Conservation (phyloP, 164 flowering plant species). For the Pachysandra terminalis region DNA sequence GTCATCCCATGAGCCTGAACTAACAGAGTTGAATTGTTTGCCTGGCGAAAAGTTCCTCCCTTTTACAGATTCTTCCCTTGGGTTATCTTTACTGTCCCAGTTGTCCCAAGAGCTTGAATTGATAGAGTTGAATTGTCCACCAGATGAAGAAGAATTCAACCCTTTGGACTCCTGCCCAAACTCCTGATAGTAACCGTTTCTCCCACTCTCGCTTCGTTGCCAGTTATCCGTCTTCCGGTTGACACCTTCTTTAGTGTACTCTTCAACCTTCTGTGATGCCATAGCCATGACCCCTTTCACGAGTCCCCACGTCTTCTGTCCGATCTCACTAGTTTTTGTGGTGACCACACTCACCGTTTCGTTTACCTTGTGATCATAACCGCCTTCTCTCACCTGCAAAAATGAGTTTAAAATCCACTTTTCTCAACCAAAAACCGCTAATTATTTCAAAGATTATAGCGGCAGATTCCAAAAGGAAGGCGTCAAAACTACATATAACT, state of each 20-base stretch:
- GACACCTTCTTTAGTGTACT: conserved; percentile 68
- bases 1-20: conserved; percentile 78
- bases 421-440: no score
- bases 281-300: conserved; percentile 99
- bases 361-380: conserved; percentile 87
- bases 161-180: conserved; percentile 51
- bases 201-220: conserved; percentile 51
- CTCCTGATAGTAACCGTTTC: conserved; percentile 65
- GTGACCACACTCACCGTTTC: conserved; percentile 94
- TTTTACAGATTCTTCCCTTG: conserved; percentile 10
- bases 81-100: no score
- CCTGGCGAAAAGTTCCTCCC: conserved; percentile 53
- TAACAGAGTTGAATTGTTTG: conserved; percentile 32
- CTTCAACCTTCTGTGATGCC: conserved; percentile 97
- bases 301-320: conserved; percentile 94
- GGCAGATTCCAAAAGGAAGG: not conserved
- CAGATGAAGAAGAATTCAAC: conserved; percentile 42
- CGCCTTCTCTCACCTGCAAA: conserved; percentile 88
- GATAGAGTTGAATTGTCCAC: conserved; percentile 10
- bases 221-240: no score
- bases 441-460: not conserved
- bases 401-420: not conserved
- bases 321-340: conserved; percentile 87
- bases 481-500: not conserved
- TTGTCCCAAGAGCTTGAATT: conserved; percentile 5